phyloP scores from a whole-genome alignment of 2,329 filamentous ascomycete species.

The Didymella pinodella region DNA sequence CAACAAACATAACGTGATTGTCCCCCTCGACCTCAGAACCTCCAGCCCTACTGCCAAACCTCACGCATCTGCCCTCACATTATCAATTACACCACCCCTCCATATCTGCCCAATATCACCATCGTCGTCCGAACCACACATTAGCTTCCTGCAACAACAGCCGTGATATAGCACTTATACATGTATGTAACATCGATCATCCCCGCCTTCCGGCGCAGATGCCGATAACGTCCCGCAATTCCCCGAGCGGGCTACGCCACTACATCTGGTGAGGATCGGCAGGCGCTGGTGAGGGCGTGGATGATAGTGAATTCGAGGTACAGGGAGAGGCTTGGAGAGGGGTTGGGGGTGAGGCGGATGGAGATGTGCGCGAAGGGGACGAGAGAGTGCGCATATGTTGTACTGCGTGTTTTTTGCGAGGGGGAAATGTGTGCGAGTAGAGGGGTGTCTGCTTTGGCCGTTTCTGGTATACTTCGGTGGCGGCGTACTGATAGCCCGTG shows the following conservation, averaged over 20 bases:
- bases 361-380: not conserved
- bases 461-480: too few species aligned
- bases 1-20: not conserved
- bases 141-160: not conserved
- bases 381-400: not conserved
- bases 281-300: not conserved
- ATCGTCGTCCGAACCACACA: not conserved
- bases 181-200: slow-evolving; percentile 1
- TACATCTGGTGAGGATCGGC: not conserved
- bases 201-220: slow-evolving; percentile 16
- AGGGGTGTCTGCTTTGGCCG: too few species aligned
- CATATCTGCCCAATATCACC: not conserved
- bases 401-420: too few species aligned
- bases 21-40: not conserved
- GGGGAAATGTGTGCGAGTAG: too few species aligned
- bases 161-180: not conserved
- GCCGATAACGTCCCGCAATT: slow-evolving; percentile 9
- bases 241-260: slow-evolving; percentile 1
- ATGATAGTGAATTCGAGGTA: not conserved
- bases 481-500: too few species aligned
- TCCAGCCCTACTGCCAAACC: not conserved
- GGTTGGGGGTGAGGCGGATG: not conserved
- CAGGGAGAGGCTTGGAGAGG: not conserved
- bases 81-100: not conserved
- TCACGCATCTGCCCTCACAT: not conserved